Evolutionary conservation across 2,329 filamentous ascomycete species (phyloP).

Genomic region (Polytolypa hystricis): DNA sequence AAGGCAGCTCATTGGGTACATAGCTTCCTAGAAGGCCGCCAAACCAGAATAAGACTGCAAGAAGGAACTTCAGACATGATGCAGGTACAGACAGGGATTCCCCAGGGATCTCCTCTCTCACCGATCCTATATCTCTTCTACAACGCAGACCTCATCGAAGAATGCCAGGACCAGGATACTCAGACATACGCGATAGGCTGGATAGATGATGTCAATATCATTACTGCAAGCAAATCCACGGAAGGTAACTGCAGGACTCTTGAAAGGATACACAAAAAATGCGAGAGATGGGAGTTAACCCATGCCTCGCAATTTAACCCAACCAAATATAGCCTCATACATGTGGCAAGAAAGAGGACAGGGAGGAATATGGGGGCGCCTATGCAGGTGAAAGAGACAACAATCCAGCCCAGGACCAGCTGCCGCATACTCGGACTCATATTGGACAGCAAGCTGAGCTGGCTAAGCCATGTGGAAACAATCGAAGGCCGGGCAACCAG

Average conservation of each 20-base stretch:
- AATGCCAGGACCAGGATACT: no score
- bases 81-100: constrained; percentile 6
- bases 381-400: constrained; percentile 9
- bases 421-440: constrained; percentile 15
- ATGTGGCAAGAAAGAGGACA: constrained; percentile 13
- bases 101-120: constrained; percentile 14
- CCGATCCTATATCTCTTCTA: constrained; percentile 21
- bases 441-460: constrained; percentile 16
- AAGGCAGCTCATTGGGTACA: no score
- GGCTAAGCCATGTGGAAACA: constrained; percentile 14
- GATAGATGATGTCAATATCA: constrained; percentile 10
- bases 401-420: constrained; percentile 8
- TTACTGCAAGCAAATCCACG: constrained; percentile 6
- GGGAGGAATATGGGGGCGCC: constrained; percentile 10
- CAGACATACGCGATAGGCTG: no score
- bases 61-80: no score
- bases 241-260: constrained; percentile 13
- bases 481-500: constrained; percentile 13
- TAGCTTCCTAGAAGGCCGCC: no score
- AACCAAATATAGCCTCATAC: constrained; percentile 15
- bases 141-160: constrained; percentile 17
- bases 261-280: constrained; percentile 9
- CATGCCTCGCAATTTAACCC: constrained; percentile 15
- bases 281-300: constrained; percentile 11
- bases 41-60: no score